Conservation (phyloP, 1,139 yeast species). For the Lodderomyces metapsilosis region DNA sequence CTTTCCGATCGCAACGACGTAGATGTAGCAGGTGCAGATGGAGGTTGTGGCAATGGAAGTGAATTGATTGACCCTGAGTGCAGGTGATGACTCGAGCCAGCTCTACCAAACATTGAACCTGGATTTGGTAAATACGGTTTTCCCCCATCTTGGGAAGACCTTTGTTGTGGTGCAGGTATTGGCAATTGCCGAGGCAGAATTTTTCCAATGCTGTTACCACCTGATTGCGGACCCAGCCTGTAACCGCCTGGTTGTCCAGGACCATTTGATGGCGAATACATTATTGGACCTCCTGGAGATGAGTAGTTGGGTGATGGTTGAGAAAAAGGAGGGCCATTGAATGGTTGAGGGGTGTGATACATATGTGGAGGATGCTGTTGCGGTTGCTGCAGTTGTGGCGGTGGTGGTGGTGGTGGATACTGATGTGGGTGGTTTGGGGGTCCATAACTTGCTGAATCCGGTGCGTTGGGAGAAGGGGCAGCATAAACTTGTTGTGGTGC, state of each 20-base stretch:
- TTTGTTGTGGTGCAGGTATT: conserved; percentile 6
- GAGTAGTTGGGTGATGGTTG: background rate
- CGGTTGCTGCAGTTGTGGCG: conserved; percentile 1
- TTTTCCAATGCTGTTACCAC: background rate
- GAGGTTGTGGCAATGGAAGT: conserved; percentile 13
- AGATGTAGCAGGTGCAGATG: conserved; percentile 8
- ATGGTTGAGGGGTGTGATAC: background rate
- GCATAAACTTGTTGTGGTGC: conserved; percentile 4
- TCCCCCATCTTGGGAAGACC: conserved; percentile 5
- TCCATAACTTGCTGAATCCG: conserved; percentile 5
- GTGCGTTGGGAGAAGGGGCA: conserved; percentile 5
- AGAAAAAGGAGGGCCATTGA: background rate
- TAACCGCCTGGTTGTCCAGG: background rate
- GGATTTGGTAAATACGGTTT: conserved; percentile 8
- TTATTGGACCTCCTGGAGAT: background rate
- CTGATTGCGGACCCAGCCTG: background rate
- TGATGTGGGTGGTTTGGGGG: background rate
- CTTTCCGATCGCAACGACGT: conserved; percentile 1
- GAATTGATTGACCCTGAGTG: conserved; percentile 3
- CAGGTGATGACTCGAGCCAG: background rate
- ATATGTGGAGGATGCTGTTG: background rate
- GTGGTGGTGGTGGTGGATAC: conserved; percentile 5
- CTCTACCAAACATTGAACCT: background rate
- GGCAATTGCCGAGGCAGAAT: conserved; percentile 8
- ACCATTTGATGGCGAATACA: background rate